Conservation (phyloP, 148 eudicot genomes). For the Dianthus caryophyllus region DNA sequence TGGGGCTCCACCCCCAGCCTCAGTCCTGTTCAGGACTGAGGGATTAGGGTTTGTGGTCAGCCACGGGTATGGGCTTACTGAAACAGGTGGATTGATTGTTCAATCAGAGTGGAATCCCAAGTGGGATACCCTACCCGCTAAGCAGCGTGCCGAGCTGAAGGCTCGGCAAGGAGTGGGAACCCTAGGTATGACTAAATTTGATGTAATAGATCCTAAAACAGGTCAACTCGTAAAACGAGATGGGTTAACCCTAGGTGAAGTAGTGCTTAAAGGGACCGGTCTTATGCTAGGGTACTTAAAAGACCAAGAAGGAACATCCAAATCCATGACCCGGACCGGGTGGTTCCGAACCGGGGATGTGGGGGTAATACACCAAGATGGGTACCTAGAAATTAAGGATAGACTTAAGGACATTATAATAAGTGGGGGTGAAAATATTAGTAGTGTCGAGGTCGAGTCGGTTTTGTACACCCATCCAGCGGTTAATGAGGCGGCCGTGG, state of each 20-base stretch:
- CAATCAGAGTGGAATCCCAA: constrained; percentile 37
- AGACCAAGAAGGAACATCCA: constrained; percentile 39
- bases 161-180: constrained; percentile 60
- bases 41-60: constrained; percentile 36
- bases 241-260: constrained; percentile 50
- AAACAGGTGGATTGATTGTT: constrained; percentile 25
- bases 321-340: constrained; percentile 35
- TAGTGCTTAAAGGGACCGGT: constrained; percentile 46
- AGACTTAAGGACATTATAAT: constrained; percentile 65
- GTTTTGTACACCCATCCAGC: constrained; percentile 30
- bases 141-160: constrained; percentile 34
- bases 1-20: constrained; percentile 44
- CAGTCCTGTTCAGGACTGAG: constrained; percentile 29
- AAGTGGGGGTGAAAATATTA: constrained; percentile 35
- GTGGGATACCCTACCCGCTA: constrained; percentile 31
- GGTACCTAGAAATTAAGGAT: constrained; percentile 63
- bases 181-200: constrained; percentile 33
- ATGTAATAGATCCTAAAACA: constrained; percentile 42
- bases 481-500: constrained; percentile 37
- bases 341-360: constrained; percentile 75
- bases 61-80: constrained; percentile 37
- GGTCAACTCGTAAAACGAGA: constrained; percentile 44
- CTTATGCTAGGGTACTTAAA: constrained; percentile 62
- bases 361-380: constrained; percentile 59
- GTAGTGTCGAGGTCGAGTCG: constrained; percentile 36